Percentiles rank a stretch among this genome's conserved stretches.
phyloP scores from a whole-genome alignment of 176 grass and related monocot species.

The Oryza nivara region DNA sequence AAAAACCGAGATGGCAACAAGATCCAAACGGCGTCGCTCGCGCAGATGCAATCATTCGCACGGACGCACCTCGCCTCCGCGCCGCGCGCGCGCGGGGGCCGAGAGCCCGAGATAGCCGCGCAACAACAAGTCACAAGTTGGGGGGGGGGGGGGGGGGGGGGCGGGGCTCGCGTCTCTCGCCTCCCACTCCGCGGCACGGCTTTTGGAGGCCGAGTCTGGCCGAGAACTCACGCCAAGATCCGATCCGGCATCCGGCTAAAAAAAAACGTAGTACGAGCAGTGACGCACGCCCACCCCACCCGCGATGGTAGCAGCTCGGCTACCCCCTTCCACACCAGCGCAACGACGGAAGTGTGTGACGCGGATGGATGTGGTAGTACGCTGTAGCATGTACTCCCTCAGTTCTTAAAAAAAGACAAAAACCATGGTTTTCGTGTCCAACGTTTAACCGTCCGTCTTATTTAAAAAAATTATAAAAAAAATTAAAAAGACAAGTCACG shows the following conservation, averaged over 20 bases:
- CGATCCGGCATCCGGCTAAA: constrained; percentile 48
- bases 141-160: too few species aligned
- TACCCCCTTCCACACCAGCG: not conserved
- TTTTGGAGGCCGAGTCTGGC: constrained; percentile 41
- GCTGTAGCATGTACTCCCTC: not conserved
- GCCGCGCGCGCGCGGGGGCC: too few species aligned
- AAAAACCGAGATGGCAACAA: not conserved
- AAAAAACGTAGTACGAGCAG: not conserved
- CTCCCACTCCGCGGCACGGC: constrained; percentile 21
- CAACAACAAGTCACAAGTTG: not conserved
- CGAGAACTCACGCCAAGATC: constrained; percentile 44
- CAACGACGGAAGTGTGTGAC: not conserved
- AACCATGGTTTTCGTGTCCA: too few species aligned
- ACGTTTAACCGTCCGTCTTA: too few species aligned
- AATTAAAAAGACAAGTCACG: too few species aligned
- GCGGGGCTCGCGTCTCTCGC: not conserved
- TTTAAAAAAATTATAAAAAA: too few species aligned
- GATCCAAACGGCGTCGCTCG: not conserved
- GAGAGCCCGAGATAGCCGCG: too few species aligned
- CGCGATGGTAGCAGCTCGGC: not conserved
- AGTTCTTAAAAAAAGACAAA: too few species aligned
- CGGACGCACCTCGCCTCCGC: not conserved
- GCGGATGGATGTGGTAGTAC: not conserved
- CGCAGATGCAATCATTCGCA: constrained; percentile 40
- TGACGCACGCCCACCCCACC: not conserved